Conservation (phyloP, 805 yeast genomes). For the Brettanomyces bruxellensis region DNA sequence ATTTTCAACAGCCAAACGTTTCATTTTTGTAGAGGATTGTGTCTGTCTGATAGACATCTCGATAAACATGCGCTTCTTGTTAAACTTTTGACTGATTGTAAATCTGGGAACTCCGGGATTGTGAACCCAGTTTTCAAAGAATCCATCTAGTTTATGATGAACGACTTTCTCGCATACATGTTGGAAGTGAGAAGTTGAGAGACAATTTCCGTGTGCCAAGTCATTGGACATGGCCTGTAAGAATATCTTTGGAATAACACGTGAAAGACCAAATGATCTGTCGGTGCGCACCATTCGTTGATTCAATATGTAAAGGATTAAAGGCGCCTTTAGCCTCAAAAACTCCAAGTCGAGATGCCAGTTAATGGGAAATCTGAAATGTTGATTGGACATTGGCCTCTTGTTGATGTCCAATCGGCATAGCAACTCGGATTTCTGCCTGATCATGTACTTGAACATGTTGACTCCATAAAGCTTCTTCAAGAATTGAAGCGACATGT, state of each 20-base stretch:
- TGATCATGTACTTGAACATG: conserved; percentile 67
- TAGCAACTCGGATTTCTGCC: conserved; percentile 52
- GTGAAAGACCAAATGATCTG: conserved; percentile 80
- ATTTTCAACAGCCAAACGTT: conserved; percentile 11
- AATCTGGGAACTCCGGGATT: conserved; percentile 86
- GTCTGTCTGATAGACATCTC: conserved; percentile 93
- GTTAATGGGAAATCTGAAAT: conserved; percentile 53
- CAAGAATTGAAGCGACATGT: conserved; percentile 69
- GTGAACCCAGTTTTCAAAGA: conserved; percentile 90
- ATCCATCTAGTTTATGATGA: conserved; percentile 69
- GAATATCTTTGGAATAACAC: conserved; percentile 86
- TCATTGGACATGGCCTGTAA: conserved; percentile 96
- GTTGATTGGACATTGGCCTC: conserved; percentile 73
- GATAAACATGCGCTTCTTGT: conserved; percentile 85
- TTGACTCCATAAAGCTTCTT: conserved; percentile 72
- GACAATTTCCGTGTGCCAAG: conserved; percentile 58
- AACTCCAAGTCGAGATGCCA: conserved; percentile 54
- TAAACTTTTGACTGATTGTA: conserved; percentile 83
- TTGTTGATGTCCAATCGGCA: conserved; percentile 69
- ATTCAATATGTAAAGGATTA: conserved; percentile 77
- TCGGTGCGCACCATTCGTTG: conserved; percentile 94
- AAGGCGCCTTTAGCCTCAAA: conserved; percentile 71
- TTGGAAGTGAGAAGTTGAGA: conserved; percentile 80
- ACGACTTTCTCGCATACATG: conserved; percentile 93
- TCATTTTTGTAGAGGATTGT: conserved; percentile 44